A percentile compares a stretch with the other conserved stretches of the same genome.
phyloP scores from a whole-genome alignment of 2,329 filamentous ascomycete genomes.

The Sarocladium strictum region DNA sequence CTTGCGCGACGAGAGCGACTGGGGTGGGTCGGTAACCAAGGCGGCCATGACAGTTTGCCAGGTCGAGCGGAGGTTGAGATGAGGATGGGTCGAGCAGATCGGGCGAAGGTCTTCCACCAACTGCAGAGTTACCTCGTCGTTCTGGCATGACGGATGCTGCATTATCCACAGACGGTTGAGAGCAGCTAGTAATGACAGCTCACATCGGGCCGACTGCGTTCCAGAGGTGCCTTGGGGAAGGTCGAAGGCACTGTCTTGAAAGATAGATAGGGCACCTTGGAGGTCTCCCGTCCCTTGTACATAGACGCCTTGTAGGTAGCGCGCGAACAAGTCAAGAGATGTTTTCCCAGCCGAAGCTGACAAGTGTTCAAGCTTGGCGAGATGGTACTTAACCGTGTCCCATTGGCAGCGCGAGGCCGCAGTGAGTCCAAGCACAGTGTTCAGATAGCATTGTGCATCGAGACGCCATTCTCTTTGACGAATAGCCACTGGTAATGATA shows the following conservation, averaged over 20 bases:
- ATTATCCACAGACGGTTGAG: conserved; percentile 70
- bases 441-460: conserved; percentile 61
- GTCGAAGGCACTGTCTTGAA: conserved; percentile 53
- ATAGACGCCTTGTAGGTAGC: conserved; percentile 72
- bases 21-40: conserved; percentile 53
- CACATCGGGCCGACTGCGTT: conserved; percentile 45
- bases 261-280: conserved; percentile 60
- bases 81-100: conserved; percentile 63
- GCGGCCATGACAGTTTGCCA: conserved; percentile 71
- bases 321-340: conserved; percentile 33
- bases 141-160: conserved; percentile 52
- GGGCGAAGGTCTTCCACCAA: conserved; percentile 62
- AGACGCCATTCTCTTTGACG: conserved; percentile 58
- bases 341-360: conserved; percentile 33
- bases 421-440: conserved; percentile 65
- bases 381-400: conserved; percentile 52
- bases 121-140: conserved; percentile 51
- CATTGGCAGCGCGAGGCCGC: conserved; percentile 67
- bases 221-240: conserved; percentile 13
- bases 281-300: conserved; percentile 73
- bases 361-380: conserved; percentile 46
- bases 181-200: conserved; percentile 59
- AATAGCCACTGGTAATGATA: conserved; percentile 53
- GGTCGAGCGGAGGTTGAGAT: conserved; percentile 69
- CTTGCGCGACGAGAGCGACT: conserved; percentile 71